Percentiles rank a stretch among this genome's conserved stretches.
Evolutionary conservation across 176 grass and related monocot genomes (phyloP).

Genomic region (Oryza glaberrima): DNA sequence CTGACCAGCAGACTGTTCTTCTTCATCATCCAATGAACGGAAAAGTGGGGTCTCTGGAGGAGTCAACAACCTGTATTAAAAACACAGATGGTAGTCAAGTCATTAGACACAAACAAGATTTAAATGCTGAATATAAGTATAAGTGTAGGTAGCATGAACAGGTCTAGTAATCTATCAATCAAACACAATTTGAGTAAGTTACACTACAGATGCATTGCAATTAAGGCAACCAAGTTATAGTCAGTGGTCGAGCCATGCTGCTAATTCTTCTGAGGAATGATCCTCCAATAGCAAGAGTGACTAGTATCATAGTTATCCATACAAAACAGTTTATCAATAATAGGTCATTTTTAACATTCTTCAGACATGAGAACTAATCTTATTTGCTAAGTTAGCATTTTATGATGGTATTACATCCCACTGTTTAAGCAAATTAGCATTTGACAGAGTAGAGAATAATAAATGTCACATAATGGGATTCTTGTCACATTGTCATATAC

Average conservation of each 20-base stretch:
- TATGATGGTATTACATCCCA: constrained; percentile 4
- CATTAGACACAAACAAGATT: constrained; percentile 12
- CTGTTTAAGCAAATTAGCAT: not conserved
- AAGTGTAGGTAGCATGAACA: constrained; percentile 3
- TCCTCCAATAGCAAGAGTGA: constrained; percentile 4
- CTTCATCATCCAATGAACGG: constrained; percentile 78
- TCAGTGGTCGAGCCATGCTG: not conserved
- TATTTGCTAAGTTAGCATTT: constrained; percentile 24
- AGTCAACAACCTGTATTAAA: constrained; percentile 78
- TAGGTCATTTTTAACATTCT: constrained; percentile 36
- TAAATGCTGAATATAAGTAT: not conserved
- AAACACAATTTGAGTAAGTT: constrained; percentile 12
- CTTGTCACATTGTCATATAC: not conserved
- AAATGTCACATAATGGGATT: constrained; percentile 6
- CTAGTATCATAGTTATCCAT: constrained; percentile 7
- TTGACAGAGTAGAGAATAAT: not conserved
- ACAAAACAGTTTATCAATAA: constrained; percentile 17
- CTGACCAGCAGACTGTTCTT: constrained; percentile 47
- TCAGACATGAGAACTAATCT: constrained; percentile 22
- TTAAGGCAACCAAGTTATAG: not conserved
- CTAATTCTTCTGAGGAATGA: constrained; percentile 16
- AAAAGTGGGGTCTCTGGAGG: constrained; percentile 96
- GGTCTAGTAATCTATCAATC: not conserved
- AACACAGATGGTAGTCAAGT: constrained; percentile 6
- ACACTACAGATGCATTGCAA: not conserved